phyloP scores from a whole-genome alignment of 345 rosid genomes.

The Murraya paniculata region DNA sequence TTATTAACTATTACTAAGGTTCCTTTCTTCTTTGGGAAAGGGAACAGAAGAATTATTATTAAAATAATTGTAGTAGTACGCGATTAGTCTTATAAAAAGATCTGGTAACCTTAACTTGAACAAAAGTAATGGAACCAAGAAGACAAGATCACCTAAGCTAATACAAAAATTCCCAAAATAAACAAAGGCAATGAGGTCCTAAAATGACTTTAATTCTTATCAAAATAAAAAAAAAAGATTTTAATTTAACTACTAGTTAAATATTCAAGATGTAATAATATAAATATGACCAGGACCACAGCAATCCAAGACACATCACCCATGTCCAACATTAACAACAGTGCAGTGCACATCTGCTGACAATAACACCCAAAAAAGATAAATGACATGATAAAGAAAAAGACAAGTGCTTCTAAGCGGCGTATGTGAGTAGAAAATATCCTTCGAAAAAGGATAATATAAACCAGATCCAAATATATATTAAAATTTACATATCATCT shows the following conservation, averaged over 20 bases:
- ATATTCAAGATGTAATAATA: not conserved
- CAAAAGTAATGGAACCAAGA: not conserved
- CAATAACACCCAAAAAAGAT: not conserved
- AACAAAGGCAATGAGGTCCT: not conserved
- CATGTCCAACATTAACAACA: not conserved
- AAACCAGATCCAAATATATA: not conserved
- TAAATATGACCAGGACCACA: conserved; percentile 8
- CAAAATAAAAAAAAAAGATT: not conserved
- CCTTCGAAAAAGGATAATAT: not conserved
- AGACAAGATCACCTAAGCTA: not conserved
- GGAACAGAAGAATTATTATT: too few species aligned
- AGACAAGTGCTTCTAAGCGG: conserved; percentile 1
- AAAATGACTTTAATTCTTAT: too few species aligned
- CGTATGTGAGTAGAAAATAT: too few species aligned
- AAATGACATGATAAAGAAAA: not conserved
- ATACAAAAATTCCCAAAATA: not conserved
- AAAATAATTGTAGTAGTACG: too few species aligned
- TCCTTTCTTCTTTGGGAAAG: too few species aligned
- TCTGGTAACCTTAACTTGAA: not conserved
- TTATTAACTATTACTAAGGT: too few species aligned
- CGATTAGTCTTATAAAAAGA: not conserved
- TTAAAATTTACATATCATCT: not conserved
- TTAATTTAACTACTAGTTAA: not conserved
- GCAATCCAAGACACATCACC: not conserved
- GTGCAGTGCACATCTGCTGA: not conserved